Evolutionary conservation across 495 filamentous ascomycete genomes (phyloP).

Genomic region (Thozetella sp.): DNA sequence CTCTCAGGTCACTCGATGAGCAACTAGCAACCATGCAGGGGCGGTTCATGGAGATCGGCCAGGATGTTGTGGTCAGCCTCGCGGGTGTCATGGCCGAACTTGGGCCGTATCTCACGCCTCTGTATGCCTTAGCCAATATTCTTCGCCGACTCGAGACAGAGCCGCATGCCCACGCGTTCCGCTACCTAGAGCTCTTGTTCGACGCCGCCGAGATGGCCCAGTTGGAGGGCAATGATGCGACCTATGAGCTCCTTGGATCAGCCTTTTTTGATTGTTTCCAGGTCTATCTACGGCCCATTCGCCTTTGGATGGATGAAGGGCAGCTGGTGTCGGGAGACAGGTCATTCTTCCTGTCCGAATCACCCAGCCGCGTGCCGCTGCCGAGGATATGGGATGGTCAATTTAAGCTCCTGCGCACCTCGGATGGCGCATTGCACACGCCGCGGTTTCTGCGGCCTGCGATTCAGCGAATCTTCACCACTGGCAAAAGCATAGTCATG

Average conservation of each 20-base stretch:
- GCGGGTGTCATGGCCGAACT: constrained; percentile 65
- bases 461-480: constrained; percentile 73
- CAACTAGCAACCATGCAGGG: constrained; percentile 44
- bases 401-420: constrained; percentile 62
- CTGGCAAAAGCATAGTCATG: constrained; percentile 87
- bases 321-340: constrained; percentile 62
- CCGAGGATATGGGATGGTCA: constrained; percentile 75
- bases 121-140: constrained; percentile 55
- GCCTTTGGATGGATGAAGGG: constrained; percentile 84
- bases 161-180: constrained; percentile 47
- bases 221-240: constrained; percentile 60
- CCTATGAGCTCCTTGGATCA: constrained; percentile 60
- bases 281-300: constrained; percentile 78
- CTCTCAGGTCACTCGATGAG: constrained; percentile 43
- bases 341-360: constrained; percentile 73
- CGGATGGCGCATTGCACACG: constrained; percentile 58
- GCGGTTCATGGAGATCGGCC: constrained; percentile 38
- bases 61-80: constrained; percentile 55
- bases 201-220: constrained; percentile 69
- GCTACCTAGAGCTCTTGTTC: constrained; percentile 74
- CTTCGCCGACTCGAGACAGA: constrained; percentile 38
- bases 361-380: constrained; percentile 56
- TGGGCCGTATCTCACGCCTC: constrained; percentile 48
- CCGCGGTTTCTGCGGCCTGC: constrained; percentile 74
- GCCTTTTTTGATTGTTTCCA: constrained; percentile 85